These are phyloP conservation scores for Microcos paniculata DNA, from an alignment of 345 rosid species.

Conservation along the genomic window DNA sequence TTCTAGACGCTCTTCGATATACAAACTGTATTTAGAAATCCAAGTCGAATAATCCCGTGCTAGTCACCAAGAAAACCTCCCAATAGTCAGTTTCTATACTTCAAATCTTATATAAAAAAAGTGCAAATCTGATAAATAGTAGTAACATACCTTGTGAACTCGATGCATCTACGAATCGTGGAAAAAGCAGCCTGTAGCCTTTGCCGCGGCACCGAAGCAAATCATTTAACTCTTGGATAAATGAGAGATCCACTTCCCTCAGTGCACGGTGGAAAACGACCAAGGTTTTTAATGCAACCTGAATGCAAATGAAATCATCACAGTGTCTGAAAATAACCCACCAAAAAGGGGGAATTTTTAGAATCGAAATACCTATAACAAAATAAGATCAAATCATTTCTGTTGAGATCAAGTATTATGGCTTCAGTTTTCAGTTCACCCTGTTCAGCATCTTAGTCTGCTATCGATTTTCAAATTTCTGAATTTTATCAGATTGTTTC, in stretches of 20 bases:
- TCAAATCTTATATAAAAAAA: background rate
- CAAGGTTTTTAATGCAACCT: slow-evolving; percentile 53
- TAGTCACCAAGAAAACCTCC: slow-evolving; percentile 17
- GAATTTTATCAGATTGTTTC: too few relatives aligned
- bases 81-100: background rate
- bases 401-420: background rate
- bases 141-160: slow-evolving; percentile 34
- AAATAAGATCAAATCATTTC: background rate
- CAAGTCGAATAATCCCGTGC: slow-evolving; percentile 49
- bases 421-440: background rate
- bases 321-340: background rate
- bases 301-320: slow-evolving; percentile 14
- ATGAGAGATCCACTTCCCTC: slow-evolving; percentile 36
- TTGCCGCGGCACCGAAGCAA: slow-evolving; percentile 7
- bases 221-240: slow-evolving; percentile 30
- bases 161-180: slow-evolving; percentile 40
- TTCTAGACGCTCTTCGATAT: slow-evolving; percentile 38
- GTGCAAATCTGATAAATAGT: background rate
- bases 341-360: background rate
- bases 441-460: background rate
- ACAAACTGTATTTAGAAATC: slow-evolving; percentile 41
- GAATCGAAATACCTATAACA: background rate
- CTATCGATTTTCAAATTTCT: too few relatives aligned
- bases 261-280: slow-evolving; percentile 40
- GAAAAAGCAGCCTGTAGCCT: slow-evolving; percentile 24